Base-by-base conservation (phyloP, 495 filamentous ascomycete species). In the Penicillium cosmopolitanum region DNA sequence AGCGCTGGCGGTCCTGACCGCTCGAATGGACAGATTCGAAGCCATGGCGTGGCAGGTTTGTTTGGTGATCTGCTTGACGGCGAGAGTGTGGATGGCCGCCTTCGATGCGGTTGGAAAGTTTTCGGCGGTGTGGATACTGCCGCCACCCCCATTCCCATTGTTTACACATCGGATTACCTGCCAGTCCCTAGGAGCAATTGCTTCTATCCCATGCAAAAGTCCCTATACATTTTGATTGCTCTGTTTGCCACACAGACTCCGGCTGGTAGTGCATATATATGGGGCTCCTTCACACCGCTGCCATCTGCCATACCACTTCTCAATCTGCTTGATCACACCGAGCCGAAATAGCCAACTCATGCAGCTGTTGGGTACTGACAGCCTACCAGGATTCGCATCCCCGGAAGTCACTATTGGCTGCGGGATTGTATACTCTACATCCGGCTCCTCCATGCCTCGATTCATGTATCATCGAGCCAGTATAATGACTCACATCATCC, bases 1-100 rank as follows among this genome's bases (percentile, higher is more conserved):
- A 44, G 67, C 63, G 51, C 73, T 73, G 66, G 73, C 69, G 54
- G 73, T 56, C 65, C 68, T 76, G 62, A 61, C 69, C 68, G 67
- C 67, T 64, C 76, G 72, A 51, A 63, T 63, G 18, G 73, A 70
- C 16, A 76, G 54, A 57, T 67, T 67, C 51, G 73, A 76, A 67
- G 74, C 73, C 76, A 79, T 79, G 60, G 64, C 28, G 28, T 31
- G 28, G 28, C 28, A 31, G 58, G 51, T 34, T 38, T 51, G 62
- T 52, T 55, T 63, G 65, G 25, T 60, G 19, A 44, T 48, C 42
- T 48, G 46, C 48, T 65, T 55, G 51, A 42, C 47, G 40, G 59
- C 59, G 40, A 52, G 51, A 42, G 47, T 54, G 35, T 44, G 43
- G 56, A 18, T 44, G 42, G 50, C 35, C 58, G 33, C 51, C n/a